phyloP scores from a whole-genome alignment of 805 yeast genomes.

The Yarrowia sp. region DNA sequence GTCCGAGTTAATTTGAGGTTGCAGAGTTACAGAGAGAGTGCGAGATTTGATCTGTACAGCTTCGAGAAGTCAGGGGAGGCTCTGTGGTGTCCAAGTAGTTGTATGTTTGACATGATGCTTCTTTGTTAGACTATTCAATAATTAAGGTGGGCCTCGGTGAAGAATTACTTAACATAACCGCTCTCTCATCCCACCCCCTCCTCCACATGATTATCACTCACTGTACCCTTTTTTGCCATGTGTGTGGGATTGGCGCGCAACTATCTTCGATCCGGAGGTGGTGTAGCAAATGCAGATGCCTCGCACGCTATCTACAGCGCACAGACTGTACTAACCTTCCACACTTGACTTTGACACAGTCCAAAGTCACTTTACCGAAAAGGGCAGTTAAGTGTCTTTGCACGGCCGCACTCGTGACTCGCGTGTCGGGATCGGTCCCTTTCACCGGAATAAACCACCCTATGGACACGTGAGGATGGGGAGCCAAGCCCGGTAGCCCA shows the following conservation, averaged over 20 bases:
- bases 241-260: slow-evolving; percentile 21
- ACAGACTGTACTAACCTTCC: slow-evolving; percentile 31
- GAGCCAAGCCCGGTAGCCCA: not conserved
- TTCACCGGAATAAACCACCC: slow-evolving; percentile 40
- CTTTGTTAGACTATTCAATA: no score
- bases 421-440: not conserved
- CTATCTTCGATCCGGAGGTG: slow-evolving; percentile 26
- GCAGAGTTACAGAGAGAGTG: not conserved
- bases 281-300: slow-evolving; percentile 2
- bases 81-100: no score
- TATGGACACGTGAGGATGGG: slow-evolving; percentile 41
- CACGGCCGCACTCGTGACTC: not conserved
- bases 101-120: no score
- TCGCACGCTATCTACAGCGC: not conserved
- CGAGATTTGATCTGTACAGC: not conserved
- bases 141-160: no score
- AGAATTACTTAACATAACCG: not conserved
- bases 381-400: slow-evolving; percentile 7
- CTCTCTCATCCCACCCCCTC: not conserved
- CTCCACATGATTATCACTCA: slow-evolving; percentile 1
- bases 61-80: not conserved
- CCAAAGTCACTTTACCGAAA: slow-evolving; percentile 26
- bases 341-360: slow-evolving; percentile 31
- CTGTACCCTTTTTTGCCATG: slow-evolving; percentile 10
- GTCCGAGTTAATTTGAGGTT: not conserved